Conservation (phyloP, 2,329 filamentous ascomycete genomes). For the Phyllosticta capitalensis region DNA sequence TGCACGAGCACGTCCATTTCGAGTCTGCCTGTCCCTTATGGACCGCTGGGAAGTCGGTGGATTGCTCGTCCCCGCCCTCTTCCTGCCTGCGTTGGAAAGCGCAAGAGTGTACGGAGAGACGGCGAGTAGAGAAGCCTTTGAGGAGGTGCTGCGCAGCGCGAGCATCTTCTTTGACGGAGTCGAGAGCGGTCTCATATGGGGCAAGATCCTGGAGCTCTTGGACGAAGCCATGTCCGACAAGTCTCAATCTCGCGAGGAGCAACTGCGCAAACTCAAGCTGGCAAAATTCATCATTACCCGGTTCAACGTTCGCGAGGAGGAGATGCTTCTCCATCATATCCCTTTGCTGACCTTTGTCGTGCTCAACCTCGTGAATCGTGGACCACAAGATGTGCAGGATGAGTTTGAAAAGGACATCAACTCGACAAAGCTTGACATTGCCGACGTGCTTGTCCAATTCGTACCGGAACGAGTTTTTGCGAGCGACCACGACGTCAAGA, state of each 20-base stretch:
- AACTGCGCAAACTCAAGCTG: constrained; percentile 56
- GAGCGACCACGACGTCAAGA: constrained; percentile 11
- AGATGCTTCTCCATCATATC: constrained; percentile 83
- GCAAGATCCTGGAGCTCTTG: constrained; percentile 64
- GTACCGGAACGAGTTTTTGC: constrained; percentile 27
- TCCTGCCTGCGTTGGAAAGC: constrained; percentile 74
- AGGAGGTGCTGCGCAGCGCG: constrained; percentile 83
- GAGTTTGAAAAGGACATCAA: not conserved
- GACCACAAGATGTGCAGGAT: constrained; percentile 17
- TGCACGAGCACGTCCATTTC: constrained; percentile 75
- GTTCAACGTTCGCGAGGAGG: constrained; percentile 92
- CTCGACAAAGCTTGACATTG: constrained; percentile 23
- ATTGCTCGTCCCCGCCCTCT: constrained; percentile 77
- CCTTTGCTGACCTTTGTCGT: constrained; percentile 64
- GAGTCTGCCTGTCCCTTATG: constrained; percentile 91
- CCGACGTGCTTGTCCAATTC: constrained; percentile 27
- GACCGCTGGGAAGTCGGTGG: constrained; percentile 96
- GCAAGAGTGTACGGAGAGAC: constrained; percentile 63
- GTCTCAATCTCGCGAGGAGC: constrained; percentile 38
- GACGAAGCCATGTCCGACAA: constrained; percentile 39
- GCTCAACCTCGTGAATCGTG: constrained; percentile 35
- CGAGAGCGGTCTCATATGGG: constrained; percentile 87
- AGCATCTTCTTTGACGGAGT: constrained; percentile 97
- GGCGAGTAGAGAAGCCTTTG: constrained; percentile 60
- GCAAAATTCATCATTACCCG: constrained; percentile 73